Evolutionary conservation across 192 early-diverging fungal genomes (phyloP), one percentile per base, ranked within the genome.

Genomic region (Linnemannia zychae): DNA sequence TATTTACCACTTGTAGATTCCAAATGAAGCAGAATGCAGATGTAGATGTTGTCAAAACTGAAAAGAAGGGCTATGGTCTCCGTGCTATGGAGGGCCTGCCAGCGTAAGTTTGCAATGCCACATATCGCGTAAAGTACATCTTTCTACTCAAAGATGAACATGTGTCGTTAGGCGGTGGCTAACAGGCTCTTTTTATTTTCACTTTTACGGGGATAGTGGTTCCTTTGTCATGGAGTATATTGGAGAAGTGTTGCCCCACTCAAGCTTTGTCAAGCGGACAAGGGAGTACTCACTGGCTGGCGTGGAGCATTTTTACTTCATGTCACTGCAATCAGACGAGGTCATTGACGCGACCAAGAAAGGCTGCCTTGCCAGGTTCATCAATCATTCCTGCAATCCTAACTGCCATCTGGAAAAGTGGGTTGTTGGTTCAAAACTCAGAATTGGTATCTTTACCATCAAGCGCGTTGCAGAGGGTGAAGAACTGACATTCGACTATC

Each of bases 401-500:
- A 99, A 99, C 86, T 97, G 97, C 78, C 95, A 93, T 65, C 88
- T 97, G 66, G 96, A 98, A 75, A 99, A 99, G 82, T 99, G 99
- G 99, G 94, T 99, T 60, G 97, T 99, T 44, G 96, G 94, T 13
- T 91, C 93, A 13, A 93, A 93, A 36, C 90, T 96, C 60, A 92
- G 99, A 36, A 97, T 99, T 81, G 99, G 99, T 60, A 98, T 99
- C n/a, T 99, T 99, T 77, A 93, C 97, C 71, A 91, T 92, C 68
- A 91, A 91, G 65, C 89, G 94, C 38, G 91, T 99, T 18, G 90
- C 90, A 34, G 90, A 90, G 36, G 97, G 96, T 31, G 93, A 95
- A 47, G 99, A 99, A 82, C 81, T 99, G 44, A 98, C 98, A 1
- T 99, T 99, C 90, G 99, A 99, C 87, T 99, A 99, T 90, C 96